Evolutionary conservation across 2,329 filamentous ascomycete genomes (phyloP).

Genomic region (Chaetothyriales sp.): DNA sequence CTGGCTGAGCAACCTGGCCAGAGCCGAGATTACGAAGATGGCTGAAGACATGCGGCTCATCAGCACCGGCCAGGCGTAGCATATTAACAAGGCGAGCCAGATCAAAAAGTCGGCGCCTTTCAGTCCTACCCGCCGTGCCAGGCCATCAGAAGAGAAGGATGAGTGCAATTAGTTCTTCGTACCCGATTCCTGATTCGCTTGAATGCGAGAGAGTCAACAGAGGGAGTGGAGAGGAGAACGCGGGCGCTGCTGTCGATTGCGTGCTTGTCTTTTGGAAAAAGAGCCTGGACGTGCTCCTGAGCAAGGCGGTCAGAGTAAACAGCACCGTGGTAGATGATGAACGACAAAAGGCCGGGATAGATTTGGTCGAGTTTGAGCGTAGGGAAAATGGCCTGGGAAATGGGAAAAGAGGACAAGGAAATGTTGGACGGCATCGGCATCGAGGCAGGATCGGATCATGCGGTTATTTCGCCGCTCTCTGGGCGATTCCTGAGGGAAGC

Average conservation of each 20-base stretch:
- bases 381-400: slow-evolving; percentile 58
- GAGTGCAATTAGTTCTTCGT: slow-evolving; percentile 47
- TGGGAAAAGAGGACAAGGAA: slow-evolving; percentile 58
- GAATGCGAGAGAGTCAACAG: slow-evolving; percentile 27
- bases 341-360: slow-evolving; percentile 51
- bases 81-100: slow-evolving; percentile 45
- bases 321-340: slow-evolving; percentile 58
- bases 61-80: slow-evolving; percentile 36
- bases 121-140: slow-evolving; percentile 57
- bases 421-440: slow-evolving; percentile 52
- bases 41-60: slow-evolving; percentile 37
- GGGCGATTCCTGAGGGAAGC: slow-evolving; percentile 42
- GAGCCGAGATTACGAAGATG: slow-evolving; percentile 44
- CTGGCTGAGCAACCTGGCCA: slow-evolving; percentile 32
- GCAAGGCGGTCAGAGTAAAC: slow-evolving; percentile 54
- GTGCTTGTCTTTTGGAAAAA: slow-evolving; percentile 49
- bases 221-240: slow-evolving; percentile 13
- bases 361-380: slow-evolving; percentile 53
- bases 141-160: slow-evolving; percentile 48
- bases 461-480: slow-evolving; percentile 39
- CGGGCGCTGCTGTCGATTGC: slow-evolving; percentile 20
- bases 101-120: slow-evolving; percentile 18
- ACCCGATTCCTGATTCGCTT: slow-evolving; percentile 26
- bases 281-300: slow-evolving; percentile 46
- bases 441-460: slow-evolving; percentile 39